phyloP scores from a whole-genome alignment of 2,329 filamentous ascomycete species.

The Stenocarpella maydis region DNA sequence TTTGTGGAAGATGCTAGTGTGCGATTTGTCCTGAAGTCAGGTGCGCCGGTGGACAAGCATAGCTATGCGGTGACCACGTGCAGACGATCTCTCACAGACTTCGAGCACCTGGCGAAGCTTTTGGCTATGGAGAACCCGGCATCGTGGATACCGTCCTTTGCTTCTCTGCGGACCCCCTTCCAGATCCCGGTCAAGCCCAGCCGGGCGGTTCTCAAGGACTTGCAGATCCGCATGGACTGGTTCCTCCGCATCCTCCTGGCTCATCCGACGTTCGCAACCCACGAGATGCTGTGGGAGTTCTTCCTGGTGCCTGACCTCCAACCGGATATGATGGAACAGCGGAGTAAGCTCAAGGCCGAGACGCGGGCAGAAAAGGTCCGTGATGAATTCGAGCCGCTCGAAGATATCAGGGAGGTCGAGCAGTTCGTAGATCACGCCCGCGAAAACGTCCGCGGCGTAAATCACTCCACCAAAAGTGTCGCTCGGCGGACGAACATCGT shows the following conservation, averaged over 20 bases:
- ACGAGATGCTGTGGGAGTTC: slow-evolving; percentile 99
- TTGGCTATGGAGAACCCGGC: slow-evolving; percentile 90
- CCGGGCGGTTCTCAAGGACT: slow-evolving; percentile 83
- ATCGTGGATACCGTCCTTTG: slow-evolving; percentile 88
- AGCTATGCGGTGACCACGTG: slow-evolving; percentile 96
- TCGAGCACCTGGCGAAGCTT: slow-evolving; percentile 87
- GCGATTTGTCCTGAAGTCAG: slow-evolving; percentile 92
- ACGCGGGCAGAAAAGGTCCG: slow-evolving; percentile 82
- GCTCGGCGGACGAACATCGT: slow-evolving; percentile 81
- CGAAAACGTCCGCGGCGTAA: slow-evolving; percentile 87
- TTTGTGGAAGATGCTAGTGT: slow-evolving; percentile 97
- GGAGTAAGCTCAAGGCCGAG: slow-evolving; percentile 86
- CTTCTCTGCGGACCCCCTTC: slow-evolving; percentile 84
- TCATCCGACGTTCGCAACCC: slow-evolving; percentile 92
- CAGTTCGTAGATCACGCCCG: slow-evolving; percentile 91
- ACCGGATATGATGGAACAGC: slow-evolving; percentile 86
- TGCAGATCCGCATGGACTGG: slow-evolving; percentile 84
- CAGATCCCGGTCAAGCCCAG: slow-evolving; percentile 94
- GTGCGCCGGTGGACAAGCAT: slow-evolving; percentile 80
- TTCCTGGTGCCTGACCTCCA: slow-evolving; percentile 96
- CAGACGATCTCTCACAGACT: slow-evolving; percentile 85
- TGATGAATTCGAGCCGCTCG: slow-evolving; percentile 87
- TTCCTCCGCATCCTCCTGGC: slow-evolving; percentile 87
- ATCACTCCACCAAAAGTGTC: slow-evolving; percentile 82
- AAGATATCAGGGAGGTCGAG: slow-evolving; percentile 87